phyloP scores from a whole-genome alignment of 2,329 filamentous ascomycete genomes.

The Lecanicillium sp. region DNA sequence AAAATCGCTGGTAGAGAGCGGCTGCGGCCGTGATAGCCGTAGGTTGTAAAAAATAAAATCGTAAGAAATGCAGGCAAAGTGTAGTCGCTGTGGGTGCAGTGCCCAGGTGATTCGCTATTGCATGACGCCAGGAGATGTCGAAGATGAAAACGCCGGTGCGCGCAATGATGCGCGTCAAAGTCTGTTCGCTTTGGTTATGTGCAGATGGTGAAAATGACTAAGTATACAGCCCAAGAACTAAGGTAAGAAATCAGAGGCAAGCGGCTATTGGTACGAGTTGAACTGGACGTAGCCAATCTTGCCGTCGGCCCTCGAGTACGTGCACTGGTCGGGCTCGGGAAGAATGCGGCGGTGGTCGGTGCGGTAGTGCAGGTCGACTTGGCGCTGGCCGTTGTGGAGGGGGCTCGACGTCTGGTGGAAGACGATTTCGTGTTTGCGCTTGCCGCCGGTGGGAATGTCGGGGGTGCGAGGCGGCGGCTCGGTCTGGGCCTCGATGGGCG shows the following conservation, averaged over 20 bases:
- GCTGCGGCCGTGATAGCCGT: not conserved
- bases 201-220: not conserved
- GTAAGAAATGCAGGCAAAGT: not conserved
- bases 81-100: not conserved
- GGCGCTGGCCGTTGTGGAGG: conserved; percentile 33
- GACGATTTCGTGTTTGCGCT: conserved; percentile 32
- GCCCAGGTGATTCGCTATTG: conserved; percentile 1
- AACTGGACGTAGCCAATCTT: conserved; percentile 9
- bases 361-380: conserved; percentile 28
- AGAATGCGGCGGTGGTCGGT: conserved; percentile 19
- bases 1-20: not conserved
- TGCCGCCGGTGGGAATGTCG: conserved; percentile 25
- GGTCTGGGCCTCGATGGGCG: conserved; percentile 30
- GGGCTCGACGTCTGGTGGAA: conserved; percentile 27
- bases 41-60: not conserved
- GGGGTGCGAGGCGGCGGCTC: conserved; percentile 24
- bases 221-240: not conserved
- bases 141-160: not conserved
- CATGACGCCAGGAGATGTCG: conserved; percentile 1
- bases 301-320: conserved; percentile 32
- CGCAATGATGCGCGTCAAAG: not conserved
- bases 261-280: conserved; percentile 8
- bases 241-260: not conserved
- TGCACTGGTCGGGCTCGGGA: conserved; percentile 26
- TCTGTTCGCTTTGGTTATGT: not conserved